Base-by-base conservation (phyloP, 768 basidiomycete genomes). In the Lentinula lateritia region DNA sequence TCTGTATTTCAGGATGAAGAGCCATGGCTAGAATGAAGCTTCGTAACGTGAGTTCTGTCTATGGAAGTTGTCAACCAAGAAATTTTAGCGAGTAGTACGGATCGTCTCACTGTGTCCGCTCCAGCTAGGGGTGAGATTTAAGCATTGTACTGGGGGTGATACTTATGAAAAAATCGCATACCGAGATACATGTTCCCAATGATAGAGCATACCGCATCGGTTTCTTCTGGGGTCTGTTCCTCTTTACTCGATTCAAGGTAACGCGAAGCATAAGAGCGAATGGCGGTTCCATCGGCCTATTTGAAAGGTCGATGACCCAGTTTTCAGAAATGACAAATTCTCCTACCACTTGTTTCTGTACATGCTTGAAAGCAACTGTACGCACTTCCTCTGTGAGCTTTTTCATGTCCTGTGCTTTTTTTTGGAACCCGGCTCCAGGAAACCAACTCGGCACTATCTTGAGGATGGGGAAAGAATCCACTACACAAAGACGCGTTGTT, bases 341-440 rank as follows among this genome's bases (percentile, higher is more conserved):
- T 38, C 52, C 18, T 45, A 64, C 63, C 16, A 64, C 23, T 23
- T 57, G 28, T 34, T 58, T 18, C 23, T 52, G 34, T 41, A 57
- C 56, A 45, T 42, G 35, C 36, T 58, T n/a, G 20, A 55, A 61
- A 52, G 61, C 61, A 32, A 61, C 28, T 7, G 52, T 58, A 20
- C 55, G 55, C n/a, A 56, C 61, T 41, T 57, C 55, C 52, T 61
- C 52, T n/a, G 52, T 58, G 39, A 43, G 35, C 36, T 58, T 48
- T 16, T 56, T 54, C 45, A 43, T 56, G 16, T 42, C 52, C 15
- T 48, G 48, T 36, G 60, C 63, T 43, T 60, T 50, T 52, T 58
- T 66, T 58, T 71, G 68, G 65, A 73, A 75, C 1, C 66, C 66
- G n/a, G 71, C 72, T 10, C 75, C 74, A 23, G 76, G 76, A 39